Conservation (phyloP, 2,329 filamentous ascomycete genomes). For the Aspergillus tanneri region DNA sequence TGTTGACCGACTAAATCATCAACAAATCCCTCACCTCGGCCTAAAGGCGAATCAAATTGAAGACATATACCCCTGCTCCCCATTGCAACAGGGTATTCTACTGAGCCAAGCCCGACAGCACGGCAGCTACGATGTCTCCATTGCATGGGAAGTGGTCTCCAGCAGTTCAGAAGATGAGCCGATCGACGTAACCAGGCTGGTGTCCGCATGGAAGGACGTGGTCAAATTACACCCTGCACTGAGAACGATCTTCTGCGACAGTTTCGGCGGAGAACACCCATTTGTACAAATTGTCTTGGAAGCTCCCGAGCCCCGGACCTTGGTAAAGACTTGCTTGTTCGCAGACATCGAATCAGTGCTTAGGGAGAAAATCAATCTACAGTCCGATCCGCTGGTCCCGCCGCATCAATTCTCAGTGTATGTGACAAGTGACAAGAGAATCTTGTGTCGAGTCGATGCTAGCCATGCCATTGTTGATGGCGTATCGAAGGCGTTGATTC, state of each 20-base stretch:
- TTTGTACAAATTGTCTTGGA: conserved; percentile 27
- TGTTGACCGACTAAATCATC: background rate
- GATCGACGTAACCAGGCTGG: background rate
- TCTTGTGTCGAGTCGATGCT: too few relatives aligned
- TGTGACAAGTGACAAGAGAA: too few relatives aligned
- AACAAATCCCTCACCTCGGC: background rate
- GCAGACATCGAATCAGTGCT: background rate
- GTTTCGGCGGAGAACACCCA: conserved; percentile 10
- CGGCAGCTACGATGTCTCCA: background rate
- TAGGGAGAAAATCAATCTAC: background rate
- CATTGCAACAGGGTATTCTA: background rate
- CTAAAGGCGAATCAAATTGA: background rate
- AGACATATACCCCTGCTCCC: background rate
- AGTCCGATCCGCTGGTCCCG: background rate
- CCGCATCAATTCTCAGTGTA: background rate
- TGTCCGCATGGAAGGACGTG: conserved; percentile 18
- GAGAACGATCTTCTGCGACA: conserved; percentile 20
- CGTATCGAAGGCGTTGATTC: too few relatives aligned
- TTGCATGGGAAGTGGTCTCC: conserved; percentile 1
- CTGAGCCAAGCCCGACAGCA: conserved; percentile 7
- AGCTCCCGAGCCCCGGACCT: conserved; percentile 5
- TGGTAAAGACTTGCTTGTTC: too few relatives aligned
- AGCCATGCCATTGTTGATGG: too few relatives aligned
- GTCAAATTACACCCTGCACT: conserved; percentile 17
- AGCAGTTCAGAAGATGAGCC: background rate